Percentiles rank a stretch among this genome's conserved stretches.
Evolutionary conservation across 768 basidiomycete genomes (phyloP).

Genomic region (Psilocybe subaeruginosa): DNA sequence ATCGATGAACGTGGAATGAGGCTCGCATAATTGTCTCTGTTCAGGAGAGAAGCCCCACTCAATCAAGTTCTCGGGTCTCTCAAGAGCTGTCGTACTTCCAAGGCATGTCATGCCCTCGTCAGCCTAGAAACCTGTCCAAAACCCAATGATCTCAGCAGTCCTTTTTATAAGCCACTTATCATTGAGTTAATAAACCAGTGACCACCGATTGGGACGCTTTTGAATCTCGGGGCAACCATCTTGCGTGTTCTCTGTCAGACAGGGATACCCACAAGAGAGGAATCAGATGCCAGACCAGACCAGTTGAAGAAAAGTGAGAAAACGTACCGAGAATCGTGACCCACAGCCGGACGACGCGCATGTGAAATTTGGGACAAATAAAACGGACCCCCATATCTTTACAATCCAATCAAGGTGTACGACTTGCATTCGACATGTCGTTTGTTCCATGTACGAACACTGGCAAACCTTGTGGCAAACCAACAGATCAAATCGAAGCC

Average conservation of each 20-base stretch:
- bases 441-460: neutral
- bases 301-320: neutral
- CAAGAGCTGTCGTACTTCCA: neutral
- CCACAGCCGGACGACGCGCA: neutral
- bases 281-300: neutral
- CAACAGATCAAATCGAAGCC: neutral
- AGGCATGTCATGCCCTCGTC: neutral
- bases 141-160: neutral
- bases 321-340: neutral
- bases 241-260: neutral
- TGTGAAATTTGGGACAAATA: neutral
- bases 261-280: neutral
- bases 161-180: neutral
- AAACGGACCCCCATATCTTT: neutral
- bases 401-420: neutral
- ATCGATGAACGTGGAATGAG: constrained; percentile 1
- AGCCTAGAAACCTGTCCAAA: neutral
- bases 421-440: neutral
- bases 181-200: neutral
- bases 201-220: neutral
- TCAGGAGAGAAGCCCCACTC: neutral
- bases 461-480: neutral
- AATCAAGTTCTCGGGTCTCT: neutral
- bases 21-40: constrained; percentile 1
- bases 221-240: neutral